Base-by-base conservation (phyloP, 140 eudicot species). In the Flaveria floridana region DNA sequence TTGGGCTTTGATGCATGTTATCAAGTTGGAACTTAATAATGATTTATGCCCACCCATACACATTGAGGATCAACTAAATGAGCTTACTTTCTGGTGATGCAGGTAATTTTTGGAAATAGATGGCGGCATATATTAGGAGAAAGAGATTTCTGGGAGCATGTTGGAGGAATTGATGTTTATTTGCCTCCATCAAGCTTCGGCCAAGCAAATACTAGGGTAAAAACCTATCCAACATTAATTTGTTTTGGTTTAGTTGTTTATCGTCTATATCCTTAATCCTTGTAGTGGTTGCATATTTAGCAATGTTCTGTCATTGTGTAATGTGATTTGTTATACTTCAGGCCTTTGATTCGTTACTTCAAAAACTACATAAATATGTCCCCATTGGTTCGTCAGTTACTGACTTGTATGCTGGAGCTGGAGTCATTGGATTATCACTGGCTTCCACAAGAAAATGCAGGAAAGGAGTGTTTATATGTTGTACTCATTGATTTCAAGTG, bases 371-470 rank as follows among this genome's bases (percentile, higher is more conserved):
- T 39, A 93, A 84, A 81, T 88, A 84, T 86, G 98, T 93, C 37
- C 98, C 92, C 12, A 41, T 64, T 65, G 98, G 98, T 67, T 66
- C 98, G 70, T 93, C 98, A 18, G 98, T 90, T 58, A 89, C 88
- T 80, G 98, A 93, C 83, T 80, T 93, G 13, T 93, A 93, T 80
- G 98, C 97, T 66, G 98, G 98, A 79, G 96, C 97, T 83, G 98
- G 97, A 70, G 97, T 90, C 37, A 90, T 90, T 74, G 98, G 98
- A 74, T 80, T 93, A 51, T 93, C 98, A 65, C 84, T 93, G 70
- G 96, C 96, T 66, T 86, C 86, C 73, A 12, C 89, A 25, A 88
- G 94, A 84, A 88, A 90, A 82, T 88, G 98, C 96, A 86, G 96
- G 98, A 76, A 78, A 65, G 80, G 64, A 53, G 11, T 14, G 58